Percentiles rank a stretch among this genome's conserved stretches.
phyloP scores from a whole-genome alignment of 139 green algal species.

The Chlorella sorokiniana region DNA sequence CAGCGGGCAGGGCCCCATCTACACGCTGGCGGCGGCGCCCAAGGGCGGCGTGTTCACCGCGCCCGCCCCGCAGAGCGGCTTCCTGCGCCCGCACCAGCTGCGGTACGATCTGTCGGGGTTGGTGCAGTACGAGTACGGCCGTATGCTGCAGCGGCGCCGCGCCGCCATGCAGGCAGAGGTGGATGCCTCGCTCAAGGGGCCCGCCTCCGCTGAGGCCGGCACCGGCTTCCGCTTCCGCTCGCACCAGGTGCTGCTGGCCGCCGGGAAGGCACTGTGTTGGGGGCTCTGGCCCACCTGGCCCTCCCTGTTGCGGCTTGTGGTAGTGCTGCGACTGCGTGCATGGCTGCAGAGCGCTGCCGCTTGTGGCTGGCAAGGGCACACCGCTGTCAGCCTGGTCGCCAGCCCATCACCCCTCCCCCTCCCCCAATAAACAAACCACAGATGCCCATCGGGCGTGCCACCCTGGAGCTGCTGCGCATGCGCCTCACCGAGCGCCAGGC shows the following conservation, averaged over 20 bases:
- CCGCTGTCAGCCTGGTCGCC: no score
- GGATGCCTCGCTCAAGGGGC: neutral
- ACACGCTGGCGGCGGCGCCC: slow-evolving; percentile 1
- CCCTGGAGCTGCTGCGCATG: slow-evolving; percentile 49
- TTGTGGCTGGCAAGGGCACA: no score
- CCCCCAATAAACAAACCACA: neutral
- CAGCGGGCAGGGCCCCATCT: slow-evolving; percentile 29
- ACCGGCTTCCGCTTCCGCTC: slow-evolving; percentile 21
- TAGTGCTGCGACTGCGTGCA: neutral
- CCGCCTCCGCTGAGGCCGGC: neutral
- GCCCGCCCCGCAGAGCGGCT: slow-evolving; percentile 17
- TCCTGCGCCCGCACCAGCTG: slow-evolving; percentile 22
- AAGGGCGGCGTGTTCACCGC: slow-evolving; percentile 9
- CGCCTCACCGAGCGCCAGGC: slow-evolving; percentile 43
- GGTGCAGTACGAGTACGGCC: neutral
- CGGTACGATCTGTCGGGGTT: slow-evolving; percentile 3
- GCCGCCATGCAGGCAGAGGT: neutral
- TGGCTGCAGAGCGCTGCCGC: neutral
- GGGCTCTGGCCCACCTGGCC: neutral
- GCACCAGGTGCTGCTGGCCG: neutral
- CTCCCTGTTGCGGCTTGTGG: neutral
- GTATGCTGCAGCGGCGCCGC: neutral
- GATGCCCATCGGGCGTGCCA: slow-evolving; percentile 33
- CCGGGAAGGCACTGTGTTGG: neutral
- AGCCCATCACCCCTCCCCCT: neutral